phyloP scores from a whole-genome alignment of 2,329 filamentous ascomycete species.

The Penicillium sp. region DNA sequence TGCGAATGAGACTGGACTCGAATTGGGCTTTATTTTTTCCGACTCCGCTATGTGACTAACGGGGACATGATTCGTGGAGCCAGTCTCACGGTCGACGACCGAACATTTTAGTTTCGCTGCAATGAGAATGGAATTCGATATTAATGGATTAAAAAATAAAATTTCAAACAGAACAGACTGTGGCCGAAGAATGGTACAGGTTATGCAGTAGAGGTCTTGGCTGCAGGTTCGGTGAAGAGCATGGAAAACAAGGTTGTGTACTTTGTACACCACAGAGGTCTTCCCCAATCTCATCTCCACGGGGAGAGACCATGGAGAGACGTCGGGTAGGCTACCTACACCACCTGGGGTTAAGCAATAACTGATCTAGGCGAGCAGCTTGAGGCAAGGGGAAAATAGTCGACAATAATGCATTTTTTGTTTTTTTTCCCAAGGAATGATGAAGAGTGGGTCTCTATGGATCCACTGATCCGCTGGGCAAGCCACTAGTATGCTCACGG shows the following conservation, averaged over 20 bases:
- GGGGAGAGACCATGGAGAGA: background rate
- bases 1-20: background rate
- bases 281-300: background rate
- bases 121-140: background rate
- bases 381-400: background rate
- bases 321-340: background rate
- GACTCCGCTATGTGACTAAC: background rate
- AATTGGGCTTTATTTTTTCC: background rate
- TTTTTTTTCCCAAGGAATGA: background rate
- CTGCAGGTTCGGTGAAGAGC: background rate
- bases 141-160: background rate
- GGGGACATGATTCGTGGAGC: background rate
- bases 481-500: slow-evolving; percentile 12
- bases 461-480: slow-evolving; percentile 13
- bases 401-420: background rate
- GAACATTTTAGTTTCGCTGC: background rate
- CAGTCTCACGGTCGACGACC: background rate
- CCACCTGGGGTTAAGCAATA: background rate
- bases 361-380: background rate
- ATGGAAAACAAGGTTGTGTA: background rate
- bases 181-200: background rate
- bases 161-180: background rate
- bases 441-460: background rate
- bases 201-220: background rate
- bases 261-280: background rate